Evolutionary conservation across 495 filamentous ascomycete species (phyloP).

Genomic region (Lophiotrema nucula): DNA sequence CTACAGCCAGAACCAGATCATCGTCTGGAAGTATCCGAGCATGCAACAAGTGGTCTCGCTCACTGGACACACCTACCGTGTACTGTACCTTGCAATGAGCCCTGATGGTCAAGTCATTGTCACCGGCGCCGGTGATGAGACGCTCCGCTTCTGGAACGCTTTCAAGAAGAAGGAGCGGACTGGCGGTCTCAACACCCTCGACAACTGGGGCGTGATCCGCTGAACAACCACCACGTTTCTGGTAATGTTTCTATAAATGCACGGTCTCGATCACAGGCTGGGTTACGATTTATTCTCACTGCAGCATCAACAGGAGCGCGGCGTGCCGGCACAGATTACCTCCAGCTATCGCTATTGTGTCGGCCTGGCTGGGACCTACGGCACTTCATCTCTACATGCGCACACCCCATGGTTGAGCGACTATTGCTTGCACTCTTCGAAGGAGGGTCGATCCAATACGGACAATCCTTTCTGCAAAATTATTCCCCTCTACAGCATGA

Average conservation of each 20-base stretch:
- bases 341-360: no score
- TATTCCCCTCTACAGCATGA: not conserved
- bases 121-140: constrained; percentile 95
- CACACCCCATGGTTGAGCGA: no score
- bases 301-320: no score
- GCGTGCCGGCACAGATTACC: no score
- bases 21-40: constrained; percentile 97
- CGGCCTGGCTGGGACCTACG: no score
- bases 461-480: not conserved
- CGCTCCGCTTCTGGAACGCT: constrained; percentile 92
- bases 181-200: constrained; percentile 34
- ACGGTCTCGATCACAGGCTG: no score
- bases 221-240: no score
- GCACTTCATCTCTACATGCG: no score
- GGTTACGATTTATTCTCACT: no score
- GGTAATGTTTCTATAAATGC: no score
- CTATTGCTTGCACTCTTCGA: no score
- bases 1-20: constrained; percentile 97
- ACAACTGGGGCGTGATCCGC: constrained; percentile 33
- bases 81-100: constrained; percentile 95
- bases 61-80: constrained; percentile 93
- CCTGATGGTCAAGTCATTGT: constrained; percentile 92
- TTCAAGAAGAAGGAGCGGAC: constrained; percentile 64
- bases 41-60: constrained; percentile 95
- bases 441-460: no score